A percentile compares a stretch with the other conserved stretches of the same genome.
phyloP scores from a whole-genome alignment of 345 rosid genomes.

The Linum usitatissimum region DNA sequence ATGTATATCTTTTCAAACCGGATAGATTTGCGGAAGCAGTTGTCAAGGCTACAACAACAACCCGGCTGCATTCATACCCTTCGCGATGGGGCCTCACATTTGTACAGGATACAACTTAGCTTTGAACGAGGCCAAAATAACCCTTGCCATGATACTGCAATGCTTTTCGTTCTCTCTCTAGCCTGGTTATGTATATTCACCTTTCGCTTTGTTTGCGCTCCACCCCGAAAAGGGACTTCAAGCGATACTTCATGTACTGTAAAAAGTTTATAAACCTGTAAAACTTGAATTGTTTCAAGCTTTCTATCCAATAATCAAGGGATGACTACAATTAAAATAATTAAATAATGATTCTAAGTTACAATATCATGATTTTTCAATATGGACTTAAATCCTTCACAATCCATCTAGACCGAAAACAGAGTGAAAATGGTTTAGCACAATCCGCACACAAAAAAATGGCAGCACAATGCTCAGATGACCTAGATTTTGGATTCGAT shows the following conservation, averaged over 20 bases:
- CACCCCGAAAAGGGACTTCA: slow-evolving; percentile 2
- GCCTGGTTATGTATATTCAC: neutral
- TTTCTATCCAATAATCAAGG: too few species aligned
- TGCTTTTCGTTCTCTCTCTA: neutral
- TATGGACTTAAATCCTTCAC: too few species aligned
- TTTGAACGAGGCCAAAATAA: neutral
- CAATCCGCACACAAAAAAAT: too few species aligned
- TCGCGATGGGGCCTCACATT: slow-evolving; percentile 5
- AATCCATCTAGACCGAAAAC: too few species aligned
- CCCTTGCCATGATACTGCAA: slow-evolving; percentile 1
- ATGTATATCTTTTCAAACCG: slow-evolving; percentile 4
- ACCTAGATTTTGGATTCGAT: too few species aligned
- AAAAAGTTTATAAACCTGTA: neutral
- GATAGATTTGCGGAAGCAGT: slow-evolving; percentile 2
- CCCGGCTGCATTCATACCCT: slow-evolving; percentile 3
- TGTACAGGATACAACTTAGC: slow-evolving; percentile 6
- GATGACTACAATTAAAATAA: too few species aligned
- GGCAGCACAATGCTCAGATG: too few species aligned
- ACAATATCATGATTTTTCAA: too few species aligned
- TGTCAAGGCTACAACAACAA: neutral
- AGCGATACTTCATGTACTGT: neutral
- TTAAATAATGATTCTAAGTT: too few species aligned
- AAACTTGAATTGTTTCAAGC: too few species aligned
- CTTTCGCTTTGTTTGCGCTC: neutral
- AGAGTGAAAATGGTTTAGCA: too few species aligned